phyloP scores from a whole-genome alignment of 2,329 filamentous ascomycete genomes.

The Penicillium hordei region DNA sequence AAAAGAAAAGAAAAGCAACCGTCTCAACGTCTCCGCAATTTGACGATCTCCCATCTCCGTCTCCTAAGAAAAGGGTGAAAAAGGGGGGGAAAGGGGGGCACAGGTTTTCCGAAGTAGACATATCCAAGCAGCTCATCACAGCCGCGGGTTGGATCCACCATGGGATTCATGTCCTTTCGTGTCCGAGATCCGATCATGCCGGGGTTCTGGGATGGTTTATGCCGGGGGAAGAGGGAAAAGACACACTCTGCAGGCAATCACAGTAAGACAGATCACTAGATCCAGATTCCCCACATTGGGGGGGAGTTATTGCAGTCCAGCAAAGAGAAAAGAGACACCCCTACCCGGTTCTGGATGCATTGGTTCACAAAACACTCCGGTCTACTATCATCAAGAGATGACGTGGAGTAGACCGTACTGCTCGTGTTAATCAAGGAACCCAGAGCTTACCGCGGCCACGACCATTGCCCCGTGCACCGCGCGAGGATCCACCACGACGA shows the following conservation, averaged over 20 bases:
- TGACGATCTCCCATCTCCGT: slow-evolving; percentile 6
- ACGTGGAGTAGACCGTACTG: slow-evolving; percentile 21
- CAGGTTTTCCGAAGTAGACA: slow-evolving; percentile 6
- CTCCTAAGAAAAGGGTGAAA: slow-evolving; percentile 3
- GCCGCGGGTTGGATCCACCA: slow-evolving; percentile 17
- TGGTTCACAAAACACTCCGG: slow-evolving; percentile 16
- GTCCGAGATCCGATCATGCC: slow-evolving; percentile 7
- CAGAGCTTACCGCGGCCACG: slow-evolving; percentile 47
- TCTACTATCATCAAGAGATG: slow-evolving; percentile 19
- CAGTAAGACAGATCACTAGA: slow-evolving; percentile 11
- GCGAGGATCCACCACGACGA: slow-evolving; percentile 37
- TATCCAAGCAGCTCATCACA: slow-evolving; percentile 12
- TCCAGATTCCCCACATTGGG: neutral
- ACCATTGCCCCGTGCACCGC: slow-evolving; percentile 37
- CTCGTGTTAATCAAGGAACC: slow-evolving; percentile 42
- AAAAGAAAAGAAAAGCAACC: slow-evolving; percentile 2
- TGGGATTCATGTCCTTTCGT: slow-evolving; percentile 14
- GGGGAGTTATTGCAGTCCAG: slow-evolving; percentile 15
- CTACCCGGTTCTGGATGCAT: slow-evolving; percentile 21
- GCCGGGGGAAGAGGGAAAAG: slow-evolving; percentile 14
- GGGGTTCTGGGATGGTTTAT: slow-evolving; percentile 14
- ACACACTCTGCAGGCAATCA: slow-evolving; percentile 13
- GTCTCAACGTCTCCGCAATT: slow-evolving; percentile 6
- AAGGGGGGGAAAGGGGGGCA: neutral
- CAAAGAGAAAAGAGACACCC: slow-evolving; percentile 22